Conservation (phyloP, 2,329 filamentous ascomycete genomes). For the Geoglossum cookeanum region DNA sequence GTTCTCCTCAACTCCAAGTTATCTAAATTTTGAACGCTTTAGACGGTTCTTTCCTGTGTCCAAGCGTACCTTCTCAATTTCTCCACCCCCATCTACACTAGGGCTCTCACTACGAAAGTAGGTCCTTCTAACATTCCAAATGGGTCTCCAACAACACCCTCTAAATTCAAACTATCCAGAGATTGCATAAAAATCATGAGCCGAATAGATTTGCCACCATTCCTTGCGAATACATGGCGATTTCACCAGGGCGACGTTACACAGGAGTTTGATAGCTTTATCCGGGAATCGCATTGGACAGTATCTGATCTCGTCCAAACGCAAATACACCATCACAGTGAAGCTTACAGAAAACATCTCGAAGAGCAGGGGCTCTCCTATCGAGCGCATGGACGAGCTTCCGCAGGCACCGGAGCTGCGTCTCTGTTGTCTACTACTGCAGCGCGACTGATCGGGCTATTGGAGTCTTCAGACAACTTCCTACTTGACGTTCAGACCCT, state of each 20-base stretch:
- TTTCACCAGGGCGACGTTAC: neutral
- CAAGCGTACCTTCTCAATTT: neutral
- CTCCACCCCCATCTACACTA: neutral
- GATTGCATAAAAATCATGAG: neutral
- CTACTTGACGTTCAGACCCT: neutral
- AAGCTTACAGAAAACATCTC: neutral
- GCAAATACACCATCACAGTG: neutral
- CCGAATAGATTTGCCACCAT: neutral
- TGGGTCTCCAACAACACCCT: neutral
- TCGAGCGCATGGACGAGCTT: neutral
- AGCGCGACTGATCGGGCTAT: neutral
- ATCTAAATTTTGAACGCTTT: no score
- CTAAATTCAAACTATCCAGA: neutral
- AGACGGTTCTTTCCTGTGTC: neutral
- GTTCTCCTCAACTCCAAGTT: no score
- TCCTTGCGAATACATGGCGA: neutral
- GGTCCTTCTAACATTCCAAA: neutral
- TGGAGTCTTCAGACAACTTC: conserved; percentile 2
- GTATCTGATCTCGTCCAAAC: neutral
- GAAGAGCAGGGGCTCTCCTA: neutral
- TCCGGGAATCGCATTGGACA: neutral
- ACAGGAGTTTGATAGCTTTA: neutral
- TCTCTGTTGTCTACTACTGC: neutral
- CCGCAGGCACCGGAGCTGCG: neutral
- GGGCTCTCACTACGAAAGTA: neutral